A percentile compares a stretch with the other conserved stretches of the same genome.
These are phyloP conservation scores for Rostrohypoxylon terebratum DNA, from an alignment of 495 filamentous ascomycete species.

Conservation along the genomic window DNA sequence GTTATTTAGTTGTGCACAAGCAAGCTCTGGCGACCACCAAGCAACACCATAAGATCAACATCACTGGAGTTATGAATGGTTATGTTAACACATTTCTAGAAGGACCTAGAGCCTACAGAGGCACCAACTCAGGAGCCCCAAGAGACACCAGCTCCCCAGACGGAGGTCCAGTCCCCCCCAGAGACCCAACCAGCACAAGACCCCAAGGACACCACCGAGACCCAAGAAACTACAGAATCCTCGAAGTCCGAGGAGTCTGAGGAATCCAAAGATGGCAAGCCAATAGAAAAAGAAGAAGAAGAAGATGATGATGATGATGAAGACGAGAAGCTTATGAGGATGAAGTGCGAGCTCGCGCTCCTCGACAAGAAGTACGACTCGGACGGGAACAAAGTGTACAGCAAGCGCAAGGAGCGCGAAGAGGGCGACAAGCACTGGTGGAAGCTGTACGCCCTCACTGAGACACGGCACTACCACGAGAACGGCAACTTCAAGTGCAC, in stretches of 20 bases:
- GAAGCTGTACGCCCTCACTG: conserved; percentile 32
- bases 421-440: conserved; percentile 20
- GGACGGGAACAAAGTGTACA: conserved; percentile 31
- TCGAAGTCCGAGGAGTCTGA: not conserved
- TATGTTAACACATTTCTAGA: conserved; percentile 12
- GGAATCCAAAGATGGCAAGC: not conserved
- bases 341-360: conserved; percentile 28
- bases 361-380: conserved; percentile 34
- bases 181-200: not conserved
- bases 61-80: not conserved
- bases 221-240: not conserved
- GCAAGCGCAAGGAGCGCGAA: conserved; percentile 16
- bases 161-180: not conserved
- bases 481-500: conserved; percentile 21
- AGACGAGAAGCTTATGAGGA: conserved; percentile 9
- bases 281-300: not conserved
- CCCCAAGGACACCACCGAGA: not conserved
- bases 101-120: conserved; percentile 1
- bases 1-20: no score
- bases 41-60: not conserved
- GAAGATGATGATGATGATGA: conserved; percentile 25
- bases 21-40: not conserved
- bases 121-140: conserved; percentile 7
- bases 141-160: not conserved
- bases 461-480: conserved; percentile 31